Percentiles rank a stretch among this genome's conserved stretches.
phyloP scores from a whole-genome alignment of 495 filamentous ascomycete genomes.

The Cenococcum geophilum region DNA sequence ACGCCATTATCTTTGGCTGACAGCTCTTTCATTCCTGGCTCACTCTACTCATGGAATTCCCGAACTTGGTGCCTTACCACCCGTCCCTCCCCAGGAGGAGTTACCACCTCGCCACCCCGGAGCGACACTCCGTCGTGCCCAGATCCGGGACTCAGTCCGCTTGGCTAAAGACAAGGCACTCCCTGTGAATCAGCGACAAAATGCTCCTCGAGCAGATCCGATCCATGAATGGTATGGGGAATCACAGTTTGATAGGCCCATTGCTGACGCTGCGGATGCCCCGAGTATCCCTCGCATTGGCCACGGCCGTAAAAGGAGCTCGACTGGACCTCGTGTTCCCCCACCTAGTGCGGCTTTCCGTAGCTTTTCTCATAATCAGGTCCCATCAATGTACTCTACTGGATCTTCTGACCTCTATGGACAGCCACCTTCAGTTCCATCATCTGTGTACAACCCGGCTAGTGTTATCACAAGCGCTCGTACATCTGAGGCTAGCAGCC shows the following conservation, averaged over 20 bases:
- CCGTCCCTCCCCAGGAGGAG: constrained; percentile 23
- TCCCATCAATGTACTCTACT: constrained; percentile 34
- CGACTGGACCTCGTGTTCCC: constrained; percentile 64
- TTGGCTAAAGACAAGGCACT: constrained; percentile 75
- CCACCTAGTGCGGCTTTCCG: constrained; percentile 56
- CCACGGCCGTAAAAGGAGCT: constrained; percentile 77
- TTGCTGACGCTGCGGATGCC: constrained; percentile 55
- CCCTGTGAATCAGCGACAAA: constrained; percentile 36
- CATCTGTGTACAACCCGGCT: constrained; percentile 30
- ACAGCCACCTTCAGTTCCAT: constrained; percentile 29
- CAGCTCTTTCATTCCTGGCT: constrained; percentile 85
- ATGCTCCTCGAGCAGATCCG: constrained; percentile 29
- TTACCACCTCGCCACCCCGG: constrained; percentile 5
- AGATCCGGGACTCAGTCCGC: constrained; percentile 85
- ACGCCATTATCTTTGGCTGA: constrained; percentile 92
- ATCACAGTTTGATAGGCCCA: constrained; percentile 17
- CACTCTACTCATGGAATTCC: constrained; percentile 59
- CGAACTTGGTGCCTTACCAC: constrained; percentile 23
- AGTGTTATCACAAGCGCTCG: constrained; percentile 26
- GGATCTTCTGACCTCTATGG: constrained; percentile 33
- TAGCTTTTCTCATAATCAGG: constrained; percentile 63
- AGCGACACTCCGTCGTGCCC: constrained; percentile 48
- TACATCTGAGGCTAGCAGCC: constrained; percentile 33
- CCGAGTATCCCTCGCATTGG: constrained; percentile 71
- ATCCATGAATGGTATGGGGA: constrained; percentile 28